A percentile compares a stretch with the other conserved stretches of the same genome.
Conservation (phyloP, 805 yeast species). For the Candida takata region DNA sequence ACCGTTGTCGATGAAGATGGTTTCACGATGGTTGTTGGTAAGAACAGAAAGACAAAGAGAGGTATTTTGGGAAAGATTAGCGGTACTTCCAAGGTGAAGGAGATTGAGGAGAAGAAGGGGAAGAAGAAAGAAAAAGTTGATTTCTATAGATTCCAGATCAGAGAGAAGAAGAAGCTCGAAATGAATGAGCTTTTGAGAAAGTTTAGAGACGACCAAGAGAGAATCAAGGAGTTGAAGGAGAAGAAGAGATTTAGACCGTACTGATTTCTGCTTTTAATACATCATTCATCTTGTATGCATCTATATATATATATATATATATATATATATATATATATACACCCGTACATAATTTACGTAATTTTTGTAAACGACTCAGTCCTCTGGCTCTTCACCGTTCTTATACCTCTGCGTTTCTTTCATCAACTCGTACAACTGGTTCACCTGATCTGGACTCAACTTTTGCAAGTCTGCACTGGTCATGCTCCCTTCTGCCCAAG, state of each 20-base stretch:
- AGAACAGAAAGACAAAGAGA: slow-evolving; percentile 74
- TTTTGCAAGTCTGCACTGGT: slow-evolving; percentile 62
- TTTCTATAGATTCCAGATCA: slow-evolving; percentile 91
- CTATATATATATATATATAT: too few relatives aligned
- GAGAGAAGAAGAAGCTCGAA: slow-evolving; percentile 88
- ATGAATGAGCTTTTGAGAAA: slow-evolving; percentile 80
- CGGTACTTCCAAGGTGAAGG: slow-evolving; percentile 29
- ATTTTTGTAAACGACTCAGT: neutral
- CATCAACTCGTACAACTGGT: slow-evolving; percentile 77
- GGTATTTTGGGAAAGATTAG: slow-evolving; percentile 56
- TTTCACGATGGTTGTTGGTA: slow-evolving; percentile 82
- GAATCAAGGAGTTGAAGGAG: slow-evolving; percentile 70
- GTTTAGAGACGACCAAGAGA: slow-evolving; percentile 87
- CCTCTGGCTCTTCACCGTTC: slow-evolving; percentile 10
- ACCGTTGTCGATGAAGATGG: slow-evolving; percentile 87
- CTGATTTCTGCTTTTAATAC: slow-evolving; percentile 30
- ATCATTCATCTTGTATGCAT: neutral
- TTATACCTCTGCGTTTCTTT: slow-evolving; percentile 43
- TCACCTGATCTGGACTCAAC: slow-evolving; percentile 84
- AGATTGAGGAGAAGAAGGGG: slow-evolving; percentile 36
- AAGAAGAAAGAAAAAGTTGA: slow-evolving; percentile 78
- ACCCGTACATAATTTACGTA: too few relatives aligned
- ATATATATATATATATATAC: neutral
- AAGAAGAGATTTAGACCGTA: slow-evolving; percentile 84
- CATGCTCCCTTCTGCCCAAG: slow-evolving; percentile 59